phyloP scores from a whole-genome alignment of 345 rosid species.

The Camelina hispida region DNA sequence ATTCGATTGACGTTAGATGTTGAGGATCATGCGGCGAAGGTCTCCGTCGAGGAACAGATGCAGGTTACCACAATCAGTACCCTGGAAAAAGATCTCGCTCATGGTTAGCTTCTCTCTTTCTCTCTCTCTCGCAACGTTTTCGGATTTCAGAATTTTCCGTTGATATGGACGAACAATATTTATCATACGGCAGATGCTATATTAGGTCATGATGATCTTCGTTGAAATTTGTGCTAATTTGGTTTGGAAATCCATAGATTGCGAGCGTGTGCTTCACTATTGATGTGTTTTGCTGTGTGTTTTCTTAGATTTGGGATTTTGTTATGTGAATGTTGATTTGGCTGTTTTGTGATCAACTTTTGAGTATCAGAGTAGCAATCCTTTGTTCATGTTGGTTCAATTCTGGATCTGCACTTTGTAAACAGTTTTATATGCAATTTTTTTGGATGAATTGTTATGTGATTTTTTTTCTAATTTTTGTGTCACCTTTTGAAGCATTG shows the following conservation, averaged over 20 bases:
- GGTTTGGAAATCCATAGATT: not conserved
- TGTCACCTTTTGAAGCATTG: conserved; percentile 52
- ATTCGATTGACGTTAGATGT: conserved; percentile 53
- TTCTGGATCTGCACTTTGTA: conserved; percentile 10
- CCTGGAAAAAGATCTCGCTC: conserved; percentile 61
- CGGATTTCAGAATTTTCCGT: not conserved
- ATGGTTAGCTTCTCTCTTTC: conserved; percentile 50
- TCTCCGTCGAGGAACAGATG: conserved; percentile 71
- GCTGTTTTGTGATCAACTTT: conserved; percentile 19
- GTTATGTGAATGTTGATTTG: conserved; percentile 6
- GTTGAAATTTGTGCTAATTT: not conserved
- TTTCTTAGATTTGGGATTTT: not conserved
- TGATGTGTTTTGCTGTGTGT: not conserved
- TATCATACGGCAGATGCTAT: conserved; percentile 9
- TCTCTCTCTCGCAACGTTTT: not conserved
- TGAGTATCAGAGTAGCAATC: not conserved
- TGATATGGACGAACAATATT: not conserved
- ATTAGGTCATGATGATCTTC: conserved; percentile 4
- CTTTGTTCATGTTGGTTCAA: not conserved
- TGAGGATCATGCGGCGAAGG: conserved; percentile 81
- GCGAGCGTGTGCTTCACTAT: not conserved
- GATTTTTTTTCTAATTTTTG: not conserved
- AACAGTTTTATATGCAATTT: not conserved
- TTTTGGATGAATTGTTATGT: not conserved
- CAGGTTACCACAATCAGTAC: conserved; percentile 58